These are phyloP conservation scores for Debaryomyces subglobosus DNA, from an alignment of 1,139 yeast species.

Conservation along the genomic window DNA sequence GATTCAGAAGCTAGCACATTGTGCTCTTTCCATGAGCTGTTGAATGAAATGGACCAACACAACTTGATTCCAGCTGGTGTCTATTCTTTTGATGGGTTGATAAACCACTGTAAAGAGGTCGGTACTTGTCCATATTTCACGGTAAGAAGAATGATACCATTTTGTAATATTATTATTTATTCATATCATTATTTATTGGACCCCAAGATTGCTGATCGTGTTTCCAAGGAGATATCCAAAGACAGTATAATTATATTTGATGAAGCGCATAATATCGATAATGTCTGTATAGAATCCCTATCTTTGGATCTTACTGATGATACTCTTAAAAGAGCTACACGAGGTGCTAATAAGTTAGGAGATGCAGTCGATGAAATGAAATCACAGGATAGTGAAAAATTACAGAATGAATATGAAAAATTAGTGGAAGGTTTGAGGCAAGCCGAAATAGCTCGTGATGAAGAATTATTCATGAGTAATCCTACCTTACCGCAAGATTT, in stretches of 20 bases:
- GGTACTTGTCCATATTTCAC: conserved; percentile 96
- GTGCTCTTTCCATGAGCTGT: conserved; percentile 88
- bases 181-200: conserved; percentile 95
- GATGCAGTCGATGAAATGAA: conserved; percentile 82
- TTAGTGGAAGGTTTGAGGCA: conserved; percentile 87
- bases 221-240: conserved; percentile 86
- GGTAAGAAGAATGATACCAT: conserved; percentile 96
- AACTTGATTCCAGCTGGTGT: conserved; percentile 91
- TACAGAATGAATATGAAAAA: conserved; percentile 88
- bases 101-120: conserved; percentile 73
- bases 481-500: conserved; percentile 87
- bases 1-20: conserved; percentile 32
- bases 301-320: conserved; percentile 72
- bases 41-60: conserved; percentile 84
- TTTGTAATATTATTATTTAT: conserved; percentile 91
- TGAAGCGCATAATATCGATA: conserved; percentile 98
- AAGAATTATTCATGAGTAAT: conserved; percentile 82
- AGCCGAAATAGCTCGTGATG: conserved; percentile 71
- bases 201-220: conserved; percentile 96
- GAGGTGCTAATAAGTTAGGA: conserved; percentile 79
- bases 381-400: conserved; percentile 74
- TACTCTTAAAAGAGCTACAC: conserved; percentile 45
- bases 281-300: conserved; percentile 94
- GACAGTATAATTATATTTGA: conserved; percentile 95
- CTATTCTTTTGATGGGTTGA: conserved; percentile 83